Conservation (phyloP, 108 stramenopile genomes). For the Pseudonitzschia delicatissima region DNA sequence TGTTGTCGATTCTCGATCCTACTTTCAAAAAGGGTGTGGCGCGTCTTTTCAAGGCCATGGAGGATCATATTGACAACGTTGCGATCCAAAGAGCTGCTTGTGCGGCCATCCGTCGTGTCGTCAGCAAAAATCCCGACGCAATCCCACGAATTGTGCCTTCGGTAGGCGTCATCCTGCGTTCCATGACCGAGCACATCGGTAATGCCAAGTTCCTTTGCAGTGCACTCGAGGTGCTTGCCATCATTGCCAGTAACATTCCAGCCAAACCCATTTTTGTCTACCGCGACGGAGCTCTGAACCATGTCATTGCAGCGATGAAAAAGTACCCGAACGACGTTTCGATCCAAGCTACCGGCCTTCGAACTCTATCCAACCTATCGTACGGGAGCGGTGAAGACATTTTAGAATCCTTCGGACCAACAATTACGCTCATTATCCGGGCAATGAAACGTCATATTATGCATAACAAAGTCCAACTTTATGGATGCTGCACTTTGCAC, state of each 20-base stretch:
- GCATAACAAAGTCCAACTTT: slow-evolving; percentile 28
- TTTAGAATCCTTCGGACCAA: slow-evolving; percentile 10
- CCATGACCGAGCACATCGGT: slow-evolving; percentile 14
- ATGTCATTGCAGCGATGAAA: slow-evolving; percentile 25
- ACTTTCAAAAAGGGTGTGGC: slow-evolving; percentile 40
- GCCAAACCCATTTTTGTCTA: slow-evolving; percentile 29
- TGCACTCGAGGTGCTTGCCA: slow-evolving; percentile 22
- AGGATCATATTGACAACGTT: slow-evolving; percentile 30
- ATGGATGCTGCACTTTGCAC: slow-evolving; percentile 17
- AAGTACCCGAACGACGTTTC: slow-evolving; percentile 19
- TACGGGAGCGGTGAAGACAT: slow-evolving; percentile 12
- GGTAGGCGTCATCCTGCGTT: slow-evolving; percentile 23
- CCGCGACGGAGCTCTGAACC: slow-evolving; percentile 22
- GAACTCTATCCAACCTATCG: slow-evolving; percentile 23
- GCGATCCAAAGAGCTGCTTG: slow-evolving; percentile 33
- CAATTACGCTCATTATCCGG: slow-evolving; percentile 12
- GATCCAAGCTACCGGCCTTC: slow-evolving; percentile 26
- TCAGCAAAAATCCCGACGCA: slow-evolving; percentile 27
- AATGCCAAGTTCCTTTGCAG: slow-evolving; percentile 30
- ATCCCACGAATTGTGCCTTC: slow-evolving; percentile 33
- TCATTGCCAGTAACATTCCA: slow-evolving; percentile 22
- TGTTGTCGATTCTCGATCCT: slow-evolving; percentile 27
- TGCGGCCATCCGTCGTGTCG: slow-evolving; percentile 35
- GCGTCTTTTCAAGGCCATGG: slow-evolving; percentile 29
- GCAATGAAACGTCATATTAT: slow-evolving; percentile 31